Percentiles rank a stretch among this genome's conserved stretches.
phyloP scores from a whole-genome alignment of 495 filamentous ascomycete species.

The Penicillium nucicola region DNA sequence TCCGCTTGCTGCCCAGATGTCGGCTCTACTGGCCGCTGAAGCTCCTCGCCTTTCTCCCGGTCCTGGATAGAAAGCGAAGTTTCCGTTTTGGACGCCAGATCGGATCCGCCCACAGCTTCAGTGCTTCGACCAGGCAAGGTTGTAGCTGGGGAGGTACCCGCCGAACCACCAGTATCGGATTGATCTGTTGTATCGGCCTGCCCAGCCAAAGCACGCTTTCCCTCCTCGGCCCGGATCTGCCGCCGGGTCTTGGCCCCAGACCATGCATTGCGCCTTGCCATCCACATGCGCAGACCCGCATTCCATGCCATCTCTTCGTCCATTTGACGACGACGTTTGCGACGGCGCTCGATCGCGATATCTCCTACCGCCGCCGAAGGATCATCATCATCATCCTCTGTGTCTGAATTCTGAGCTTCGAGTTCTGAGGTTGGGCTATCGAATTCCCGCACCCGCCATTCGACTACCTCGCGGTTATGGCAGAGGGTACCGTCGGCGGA shows the following conservation, averaged over 20 bases:
- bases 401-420: slow-evolving; percentile 32
- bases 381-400: slow-evolving; percentile 10
- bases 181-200: not conserved
- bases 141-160: slow-evolving; percentile 6
- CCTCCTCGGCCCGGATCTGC: slow-evolving; percentile 22
- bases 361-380: slow-evolving; percentile 2
- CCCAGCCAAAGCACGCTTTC: slow-evolving; percentile 9
- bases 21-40: slow-evolving; percentile 7
- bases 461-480: slow-evolving; percentile 28
- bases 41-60: slow-evolving; percentile 14
- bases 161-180: slow-evolving; percentile 5
- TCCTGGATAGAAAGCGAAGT: slow-evolving; percentile 25
- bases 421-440: slow-evolving; percentile 44
- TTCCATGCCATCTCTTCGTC: slow-evolving; percentile 84
- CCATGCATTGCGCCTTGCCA: slow-evolving; percentile 78
- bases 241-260: slow-evolving; percentile 60
- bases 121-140: not conserved
- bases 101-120: slow-evolving; percentile 23
- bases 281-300: slow-evolving; percentile 71
- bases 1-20: slow-evolving; percentile 8
- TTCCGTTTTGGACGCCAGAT: slow-evolving; percentile 30
- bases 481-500: slow-evolving; percentile 18
- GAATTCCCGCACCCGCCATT: slow-evolving; percentile 44
- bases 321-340: slow-evolving; percentile 54
- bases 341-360: slow-evolving; percentile 47